Conservation (phyloP, 169 alveolate species). For the Babesia microti region DNA sequence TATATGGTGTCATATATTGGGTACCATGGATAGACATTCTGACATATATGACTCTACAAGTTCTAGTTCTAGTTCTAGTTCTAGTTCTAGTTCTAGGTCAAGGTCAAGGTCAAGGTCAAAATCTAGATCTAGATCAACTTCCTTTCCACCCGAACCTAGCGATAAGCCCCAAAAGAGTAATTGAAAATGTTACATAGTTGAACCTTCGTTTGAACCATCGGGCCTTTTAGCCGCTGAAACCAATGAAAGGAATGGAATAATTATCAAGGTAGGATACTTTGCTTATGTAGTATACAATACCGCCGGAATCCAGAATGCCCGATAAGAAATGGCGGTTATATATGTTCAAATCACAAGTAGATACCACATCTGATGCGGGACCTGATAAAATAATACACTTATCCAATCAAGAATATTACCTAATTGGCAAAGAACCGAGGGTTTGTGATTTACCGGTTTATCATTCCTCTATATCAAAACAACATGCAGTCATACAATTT, state of each 20-base stretch:
- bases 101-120: conserved; percentile 2
- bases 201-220: conserved; percentile 73
- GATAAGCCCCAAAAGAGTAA: no score
- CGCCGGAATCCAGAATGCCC: conserved; percentile 67
- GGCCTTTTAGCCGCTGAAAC: conserved; percentile 71
- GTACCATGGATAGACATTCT: no score
- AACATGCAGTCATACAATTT: conserved; percentile 94
- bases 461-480: conserved; percentile 78
- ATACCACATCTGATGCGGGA: conserved; percentile 2
- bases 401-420: conserved; percentile 54
- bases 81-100: conserved; percentile 1
- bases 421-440: conserved; percentile 85
- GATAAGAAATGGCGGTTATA: conserved; percentile 67
- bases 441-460: conserved; percentile 76
- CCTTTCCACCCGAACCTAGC: no score
- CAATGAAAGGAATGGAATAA: conserved; percentile 57
- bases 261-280: conserved; percentile 45
- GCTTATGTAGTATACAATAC: conserved; percentile 58
- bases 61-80: neutral
- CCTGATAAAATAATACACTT: conserved; percentile 53
- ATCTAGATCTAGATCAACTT: neutral
- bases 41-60: no score
- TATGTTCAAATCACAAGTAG: conserved; percentile 52
- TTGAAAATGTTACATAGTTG: no score
- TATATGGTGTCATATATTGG: no score